Evolutionary conservation across 2,329 filamentous ascomycete species (phyloP), one percentile per base, ranked within the genome.

Genomic region (Sporothrix dimorphospora): DNA sequence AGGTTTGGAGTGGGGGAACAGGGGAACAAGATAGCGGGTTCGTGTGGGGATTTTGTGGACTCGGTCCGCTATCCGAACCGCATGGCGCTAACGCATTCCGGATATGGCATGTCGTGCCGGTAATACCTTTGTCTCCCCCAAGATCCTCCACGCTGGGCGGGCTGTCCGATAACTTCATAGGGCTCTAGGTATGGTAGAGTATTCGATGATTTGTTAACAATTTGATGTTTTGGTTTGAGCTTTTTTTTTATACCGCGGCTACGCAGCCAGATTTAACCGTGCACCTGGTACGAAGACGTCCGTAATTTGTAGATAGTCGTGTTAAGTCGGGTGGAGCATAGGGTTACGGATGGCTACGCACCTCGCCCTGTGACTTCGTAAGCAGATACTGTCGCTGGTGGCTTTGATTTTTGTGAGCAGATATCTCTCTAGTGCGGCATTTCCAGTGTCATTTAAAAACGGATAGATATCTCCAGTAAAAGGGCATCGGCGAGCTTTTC

Each of bases 381-480:
- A 55, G 24, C 53, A 55, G 24, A 30, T 55, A 30, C 19, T 16
- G 53, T 55, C 53, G 47, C 47, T 51, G 2, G 21, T 21, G 45
- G 45, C 14, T 3, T 19, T 47, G 45, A 3, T 14, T 47, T 16
- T 47, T 16, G 45, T n/a, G 45, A 47, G 19, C 4, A n/a, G 45
- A 47, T 19, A 47, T n/a, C 45, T 47, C 53, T 16, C 24, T 55
- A 55, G 53, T 24, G 53, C 24, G 24, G 9, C 16, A 1, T 55
- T 34, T 34, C 30, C 27, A 16, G 24, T 30, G 53, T 11, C 24
- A 16, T 24, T 55, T 55, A 6, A 55, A 55, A 27, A 55, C 53
- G 30, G 53, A 55, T 55, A 55, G 53, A 55, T 55, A 55, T 55
- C 24, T 55, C 24, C 53, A 55, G 53, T 55, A 12, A 24, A 24